A percentile compares a stretch with the other conserved stretches of the same genome.
Conservation (phyloP, 129 eudicot species). For the Logfia minima region DNA sequence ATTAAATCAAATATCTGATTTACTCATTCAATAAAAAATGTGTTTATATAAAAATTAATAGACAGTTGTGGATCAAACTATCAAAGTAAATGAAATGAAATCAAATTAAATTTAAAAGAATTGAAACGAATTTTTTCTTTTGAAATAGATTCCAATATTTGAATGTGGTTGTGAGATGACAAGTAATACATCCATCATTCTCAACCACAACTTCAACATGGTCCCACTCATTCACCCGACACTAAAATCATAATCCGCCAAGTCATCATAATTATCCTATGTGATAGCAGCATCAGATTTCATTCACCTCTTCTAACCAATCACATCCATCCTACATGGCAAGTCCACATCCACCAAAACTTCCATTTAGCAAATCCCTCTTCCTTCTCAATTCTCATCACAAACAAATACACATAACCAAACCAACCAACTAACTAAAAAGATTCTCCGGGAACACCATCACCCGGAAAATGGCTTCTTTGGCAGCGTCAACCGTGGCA, state of each 20-base stretch:
- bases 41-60: too few species aligned
- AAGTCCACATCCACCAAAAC: conserved; percentile 60
- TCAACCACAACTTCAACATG: conserved; percentile 32
- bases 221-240: not conserved
- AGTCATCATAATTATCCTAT: conserved; percentile 45
- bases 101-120: too few species aligned
- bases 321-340: conserved; percentile 41
- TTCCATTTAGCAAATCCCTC: conserved; percentile 46
- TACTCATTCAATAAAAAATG: too few species aligned
- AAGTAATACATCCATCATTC: conserved; percentile 9
- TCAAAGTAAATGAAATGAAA: too few species aligned
- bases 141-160: not conserved
- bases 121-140: too few species aligned
- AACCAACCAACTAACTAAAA: not conserved
- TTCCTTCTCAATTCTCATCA: conserved; percentile 24
- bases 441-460: not conserved
- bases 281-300: conserved; percentile 51
- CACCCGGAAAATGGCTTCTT: conserved; percentile 64
- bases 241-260: conserved; percentile 43
- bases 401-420: conserved; percentile 13
- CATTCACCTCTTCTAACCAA: conserved; percentile 14
- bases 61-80: too few species aligned
- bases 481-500: conserved; percentile 53
- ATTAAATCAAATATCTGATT: too few species aligned
- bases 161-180: conserved; percentile 5